Evolutionary conservation across 2,329 filamentous ascomycete genomes (phyloP).

Genomic region (Macrophomina pseudophaseolina): DNA sequence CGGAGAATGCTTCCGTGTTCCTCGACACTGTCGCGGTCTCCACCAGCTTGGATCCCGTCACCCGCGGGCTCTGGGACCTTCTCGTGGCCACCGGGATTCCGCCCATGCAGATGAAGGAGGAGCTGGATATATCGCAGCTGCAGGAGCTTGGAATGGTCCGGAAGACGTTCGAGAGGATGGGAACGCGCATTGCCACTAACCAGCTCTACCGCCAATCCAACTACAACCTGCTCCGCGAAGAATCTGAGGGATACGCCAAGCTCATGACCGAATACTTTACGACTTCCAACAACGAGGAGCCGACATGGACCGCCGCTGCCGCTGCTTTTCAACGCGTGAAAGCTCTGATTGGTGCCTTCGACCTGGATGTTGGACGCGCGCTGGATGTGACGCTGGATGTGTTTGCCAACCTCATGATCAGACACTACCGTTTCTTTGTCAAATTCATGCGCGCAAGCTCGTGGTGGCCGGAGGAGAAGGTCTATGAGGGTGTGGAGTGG

Average conservation of each 20-base stretch:
- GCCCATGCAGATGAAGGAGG: constrained; percentile 73
- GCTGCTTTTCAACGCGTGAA: constrained; percentile 92
- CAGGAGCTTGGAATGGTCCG: constrained; percentile 79
- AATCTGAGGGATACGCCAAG: constrained; percentile 96
- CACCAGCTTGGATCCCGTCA: constrained; percentile 70
- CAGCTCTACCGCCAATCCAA: constrained; percentile 94
- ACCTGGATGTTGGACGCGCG: constrained; percentile 92
- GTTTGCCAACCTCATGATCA: constrained; percentile 90
- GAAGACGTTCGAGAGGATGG: constrained; percentile 80
- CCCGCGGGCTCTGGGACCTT: constrained; percentile 66
- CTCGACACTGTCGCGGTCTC: constrained; percentile 83
- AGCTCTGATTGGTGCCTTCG: constrained; percentile 93
- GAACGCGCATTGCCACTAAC: constrained; percentile 89
- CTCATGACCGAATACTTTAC: constrained; percentile 95
- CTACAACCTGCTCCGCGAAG: constrained; percentile 93
- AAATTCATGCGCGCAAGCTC: constrained; percentile 90
- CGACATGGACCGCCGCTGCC: constrained; percentile 76
- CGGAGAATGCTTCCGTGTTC: constrained; percentile 66
- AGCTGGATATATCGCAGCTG: constrained; percentile 80
- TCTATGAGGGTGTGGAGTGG: constrained; percentile 56
- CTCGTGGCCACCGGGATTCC: constrained; percentile 75
- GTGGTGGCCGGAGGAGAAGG: constrained; percentile 85
- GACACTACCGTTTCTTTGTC: constrained; percentile 92
- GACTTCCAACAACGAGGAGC: constrained; percentile 75
- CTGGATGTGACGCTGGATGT: constrained; percentile 95